Conservation (phyloP, 139 green algal genomes). For the Eudorina sp. region DNA sequence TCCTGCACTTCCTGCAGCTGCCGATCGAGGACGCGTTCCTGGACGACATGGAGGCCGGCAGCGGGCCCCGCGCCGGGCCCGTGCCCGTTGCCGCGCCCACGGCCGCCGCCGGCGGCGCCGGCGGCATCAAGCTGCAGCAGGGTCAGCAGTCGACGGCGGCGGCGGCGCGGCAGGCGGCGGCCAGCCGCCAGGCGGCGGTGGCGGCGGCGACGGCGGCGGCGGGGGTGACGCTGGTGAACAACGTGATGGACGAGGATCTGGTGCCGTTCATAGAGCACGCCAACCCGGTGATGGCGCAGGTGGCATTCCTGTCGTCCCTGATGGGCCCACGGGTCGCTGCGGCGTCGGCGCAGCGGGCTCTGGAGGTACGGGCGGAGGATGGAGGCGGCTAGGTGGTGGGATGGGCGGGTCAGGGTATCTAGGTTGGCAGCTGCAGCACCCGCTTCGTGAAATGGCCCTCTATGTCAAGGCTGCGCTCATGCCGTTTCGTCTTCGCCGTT, state of each 20-base stretch:
- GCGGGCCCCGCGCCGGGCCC: background rate
- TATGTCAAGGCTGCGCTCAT: too few species aligned
- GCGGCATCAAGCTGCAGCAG: constrained; percentile 27
- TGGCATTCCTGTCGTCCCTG: constrained; percentile 85
- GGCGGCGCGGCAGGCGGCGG: background rate
- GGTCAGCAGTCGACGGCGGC: background rate
- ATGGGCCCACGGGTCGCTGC: constrained; percentile 88
- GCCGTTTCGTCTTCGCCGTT: too few species aligned
- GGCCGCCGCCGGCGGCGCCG: background rate
- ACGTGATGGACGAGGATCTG: constrained; percentile 23
- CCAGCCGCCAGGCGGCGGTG: background rate
- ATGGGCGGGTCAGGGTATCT: background rate
- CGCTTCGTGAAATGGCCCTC: too few species aligned
- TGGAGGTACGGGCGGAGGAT: constrained; percentile 69
- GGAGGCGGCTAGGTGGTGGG: background rate
- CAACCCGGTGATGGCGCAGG: constrained; percentile 90
- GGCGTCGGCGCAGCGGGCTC: constrained; percentile 85
- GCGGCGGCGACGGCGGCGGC: background rate
- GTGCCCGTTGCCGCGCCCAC: background rate
- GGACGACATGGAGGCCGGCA: constrained; percentile 71
- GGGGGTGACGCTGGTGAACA: background rate
- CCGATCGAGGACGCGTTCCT: constrained; percentile 93
- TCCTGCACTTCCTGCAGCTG: constrained; percentile 91
- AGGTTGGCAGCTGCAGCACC: too few species aligned
- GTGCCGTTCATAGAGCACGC: constrained; percentile 84